Evolutionary conservation across 768 basidiomycete species (phyloP).

Genomic region (Leccinum fibrillosum): DNA sequence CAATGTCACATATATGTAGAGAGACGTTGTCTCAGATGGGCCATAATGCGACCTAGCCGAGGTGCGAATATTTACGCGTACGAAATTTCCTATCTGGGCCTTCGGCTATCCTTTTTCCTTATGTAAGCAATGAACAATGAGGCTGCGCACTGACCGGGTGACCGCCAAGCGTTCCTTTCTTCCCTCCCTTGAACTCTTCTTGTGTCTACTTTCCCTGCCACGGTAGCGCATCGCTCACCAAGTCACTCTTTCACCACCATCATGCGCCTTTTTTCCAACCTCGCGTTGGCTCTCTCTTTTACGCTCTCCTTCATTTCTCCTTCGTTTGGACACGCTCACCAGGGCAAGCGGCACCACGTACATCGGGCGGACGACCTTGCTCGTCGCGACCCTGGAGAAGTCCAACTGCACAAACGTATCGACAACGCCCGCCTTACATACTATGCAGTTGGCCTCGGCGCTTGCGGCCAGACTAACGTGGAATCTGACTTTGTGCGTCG

Average conservation of each 20-base stretch:
- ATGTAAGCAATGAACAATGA: not conserved
- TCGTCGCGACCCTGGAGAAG: slow-evolving; percentile 25
- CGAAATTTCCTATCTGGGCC: not conserved
- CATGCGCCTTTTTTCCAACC: slow-evolving; percentile 24
- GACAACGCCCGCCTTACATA: slow-evolving; percentile 32
- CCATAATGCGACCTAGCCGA: not conserved
- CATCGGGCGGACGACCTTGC: slow-evolving; percentile 21
- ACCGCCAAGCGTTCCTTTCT: not conserved
- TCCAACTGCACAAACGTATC: slow-evolving; percentile 21
- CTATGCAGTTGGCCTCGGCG: slow-evolving; percentile 42
- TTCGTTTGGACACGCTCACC: slow-evolving; percentile 21
- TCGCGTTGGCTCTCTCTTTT: slow-evolving; percentile 21
- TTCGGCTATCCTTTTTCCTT: not conserved
- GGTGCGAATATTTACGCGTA: not conserved
- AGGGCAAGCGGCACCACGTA: slow-evolving; percentile 21
- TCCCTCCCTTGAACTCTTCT: not conserved
- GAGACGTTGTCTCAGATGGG: not conserved
- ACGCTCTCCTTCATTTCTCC: slow-evolving; percentile 15
- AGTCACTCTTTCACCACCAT: slow-evolving; percentile 22
- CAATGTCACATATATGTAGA: not conserved
- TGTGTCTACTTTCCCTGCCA: slow-evolving; percentile 7
- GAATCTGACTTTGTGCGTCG: slow-evolving; percentile 35
- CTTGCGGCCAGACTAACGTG: slow-evolving; percentile 35
- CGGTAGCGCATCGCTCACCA: slow-evolving; percentile 1
- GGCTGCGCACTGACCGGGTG: not conserved